Base-by-base conservation (phyloP, 306 rosid species). In the Delonix regia region DNA sequence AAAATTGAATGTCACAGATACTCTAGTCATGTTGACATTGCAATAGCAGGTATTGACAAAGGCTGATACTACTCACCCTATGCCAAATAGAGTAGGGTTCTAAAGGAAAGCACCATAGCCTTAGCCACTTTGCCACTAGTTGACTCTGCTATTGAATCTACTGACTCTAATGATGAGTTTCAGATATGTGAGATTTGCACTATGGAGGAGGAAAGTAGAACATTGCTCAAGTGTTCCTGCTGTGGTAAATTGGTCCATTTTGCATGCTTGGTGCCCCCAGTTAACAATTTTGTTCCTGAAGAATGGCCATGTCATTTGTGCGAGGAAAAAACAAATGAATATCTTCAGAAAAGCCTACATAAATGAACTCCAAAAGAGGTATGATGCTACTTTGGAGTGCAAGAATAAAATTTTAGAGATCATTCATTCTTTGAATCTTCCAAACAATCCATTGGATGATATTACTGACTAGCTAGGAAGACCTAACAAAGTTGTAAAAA, bases 371-470 rank as follows among this genome's bases (percentile, higher is more conserved):
- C 87, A 84, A 78, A 93, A 86, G 85, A 91, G 98, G 96, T 90
- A 89, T 81, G 97, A 95, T 64, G 85, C 87, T 4, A 96, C 99
- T 61, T 73, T 84, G 82, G 94, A 86, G 75, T 97, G 98, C 22
- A 95, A 86, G 90, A 86, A 87, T 63, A 85, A 90, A 63, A 86
- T 93, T 52, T 72, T 89, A 86, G 92, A 84, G 79, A 88, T 91
- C 27, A 83, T 95, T 81, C 98, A 98, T 78, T 75, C 97, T 16
- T 84, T 95, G 93, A 86, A 85, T 87, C 98, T 95, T 83, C 99
- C 99, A 44, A 93, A 93, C 78, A 95, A 95, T 84, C 99, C 99
- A 74, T 79, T 95, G 87, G 99, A 95, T 80, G 99, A 95, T 84
- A 90, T 95, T 73, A 85, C 92, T 79, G 99, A 95, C 81, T 98